Conservation (phyloP, 192 early-diverging fungal genomes). For the Umbelopsis ramanniana region DNA sequence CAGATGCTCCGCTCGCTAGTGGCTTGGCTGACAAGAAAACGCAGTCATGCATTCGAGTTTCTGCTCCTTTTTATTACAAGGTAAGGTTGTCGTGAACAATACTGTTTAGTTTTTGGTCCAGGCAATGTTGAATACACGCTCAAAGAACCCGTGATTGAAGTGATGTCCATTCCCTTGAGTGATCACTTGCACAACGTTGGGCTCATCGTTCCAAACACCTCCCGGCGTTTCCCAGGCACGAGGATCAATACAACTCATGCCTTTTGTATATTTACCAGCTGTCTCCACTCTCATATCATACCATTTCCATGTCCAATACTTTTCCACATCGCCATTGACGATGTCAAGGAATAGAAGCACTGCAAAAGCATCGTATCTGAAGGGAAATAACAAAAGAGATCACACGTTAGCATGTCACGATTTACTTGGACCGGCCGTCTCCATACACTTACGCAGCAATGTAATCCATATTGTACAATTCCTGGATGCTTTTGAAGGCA, state of each 20-base stretch:
- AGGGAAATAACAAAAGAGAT: conserved; percentile 1
- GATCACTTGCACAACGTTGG: conserved; percentile 32
- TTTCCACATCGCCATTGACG: conserved; percentile 15
- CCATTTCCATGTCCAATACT: conserved; percentile 42
- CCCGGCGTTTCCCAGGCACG: conserved; percentile 4
- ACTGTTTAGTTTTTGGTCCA: not conserved
- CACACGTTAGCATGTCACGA: conserved; percentile 28
- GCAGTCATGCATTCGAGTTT: not conserved
- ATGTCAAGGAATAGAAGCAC: conserved; percentile 46
- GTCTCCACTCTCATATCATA: conserved; percentile 51
- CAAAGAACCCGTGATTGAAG: conserved; percentile 24
- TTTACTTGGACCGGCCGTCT: conserved; percentile 19
- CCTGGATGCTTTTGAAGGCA: conserved; percentile 30
- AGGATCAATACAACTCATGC: conserved; percentile 41
- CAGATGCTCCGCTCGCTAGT: not conserved
- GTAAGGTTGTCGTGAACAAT: not conserved
- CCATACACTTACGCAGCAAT: conserved; percentile 31
- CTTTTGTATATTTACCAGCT: conserved; percentile 45
- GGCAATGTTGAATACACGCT: conserved; percentile 24
- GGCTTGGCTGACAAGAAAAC: not conserved
- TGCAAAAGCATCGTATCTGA: conserved; percentile 45
- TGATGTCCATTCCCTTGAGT: conserved; percentile 16
- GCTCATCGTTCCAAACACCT: not conserved
- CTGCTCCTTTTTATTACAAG: not conserved
- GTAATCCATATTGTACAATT: conserved; percentile 25